Conservation (phyloP, 2,329 filamentous ascomycete genomes). For the Leptographium radiaticola region DNA sequence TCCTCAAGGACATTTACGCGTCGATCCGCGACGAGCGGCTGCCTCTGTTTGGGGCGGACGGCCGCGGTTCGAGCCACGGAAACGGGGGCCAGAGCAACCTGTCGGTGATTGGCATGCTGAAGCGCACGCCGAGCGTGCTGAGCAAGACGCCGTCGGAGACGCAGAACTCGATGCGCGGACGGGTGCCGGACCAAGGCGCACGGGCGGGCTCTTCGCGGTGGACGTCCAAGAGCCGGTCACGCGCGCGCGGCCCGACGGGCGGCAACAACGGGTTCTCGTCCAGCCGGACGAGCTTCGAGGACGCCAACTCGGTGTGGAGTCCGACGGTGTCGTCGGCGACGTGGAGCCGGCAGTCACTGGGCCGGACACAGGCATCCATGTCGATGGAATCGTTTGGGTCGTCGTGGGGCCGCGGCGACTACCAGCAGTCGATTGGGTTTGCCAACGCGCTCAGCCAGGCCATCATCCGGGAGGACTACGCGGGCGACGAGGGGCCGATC, state of each 20-base stretch:
- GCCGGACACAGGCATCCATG: conserved; percentile 80
- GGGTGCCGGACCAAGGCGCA: conserved; percentile 42
- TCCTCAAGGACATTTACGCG: conserved; percentile 81
- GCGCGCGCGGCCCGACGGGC: conserved; percentile 31
- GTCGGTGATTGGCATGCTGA: conserved; percentile 64
- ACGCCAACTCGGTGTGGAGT: conserved; percentile 81
- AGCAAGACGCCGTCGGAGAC: conserved; percentile 88
- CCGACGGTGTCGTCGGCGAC: conserved; percentile 75
- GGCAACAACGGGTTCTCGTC: conserved; percentile 73
- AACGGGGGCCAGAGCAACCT: conserved; percentile 44
- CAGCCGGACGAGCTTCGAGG: conserved; percentile 87
- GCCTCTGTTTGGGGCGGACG: conserved; percentile 64
- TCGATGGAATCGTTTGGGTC: conserved; percentile 85
- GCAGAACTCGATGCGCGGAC: conserved; percentile 55
- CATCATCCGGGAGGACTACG: conserved; percentile 76
- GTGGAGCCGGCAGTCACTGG: conserved; percentile 88
- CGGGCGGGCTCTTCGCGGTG: conserved; percentile 52
- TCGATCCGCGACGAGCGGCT: conserved; percentile 82
- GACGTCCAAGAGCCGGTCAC: conserved; percentile 74
- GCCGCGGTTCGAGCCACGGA: conserved; percentile 15
- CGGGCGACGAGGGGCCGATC: conserved; percentile 18
- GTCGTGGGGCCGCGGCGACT: conserved; percentile 52
- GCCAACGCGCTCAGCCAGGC: conserved; percentile 93
- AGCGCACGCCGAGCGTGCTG: conserved; percentile 77
- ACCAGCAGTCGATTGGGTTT: conserved; percentile 94